Evolutionary conservation across 306 rosid genomes (phyloP).

Genomic region (Myrica gale): DNA sequence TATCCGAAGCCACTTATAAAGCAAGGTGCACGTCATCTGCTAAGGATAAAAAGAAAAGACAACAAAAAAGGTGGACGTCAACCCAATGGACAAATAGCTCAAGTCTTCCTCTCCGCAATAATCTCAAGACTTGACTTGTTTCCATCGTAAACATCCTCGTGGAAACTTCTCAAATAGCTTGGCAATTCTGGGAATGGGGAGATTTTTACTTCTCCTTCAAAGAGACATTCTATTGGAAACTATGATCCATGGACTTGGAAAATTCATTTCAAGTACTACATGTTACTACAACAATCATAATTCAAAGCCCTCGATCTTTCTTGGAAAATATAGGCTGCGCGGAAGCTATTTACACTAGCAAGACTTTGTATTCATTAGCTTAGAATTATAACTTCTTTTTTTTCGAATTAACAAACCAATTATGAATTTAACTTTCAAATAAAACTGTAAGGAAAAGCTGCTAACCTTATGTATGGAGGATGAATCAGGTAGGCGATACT

Average conservation of each 20-base stretch:
- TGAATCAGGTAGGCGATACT: constrained; percentile 84
- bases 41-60: no score
- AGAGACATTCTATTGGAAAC: not conserved
- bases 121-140: not conserved
- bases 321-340: not conserved
- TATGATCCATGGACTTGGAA: not conserved
- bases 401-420: no score
- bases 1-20: not conserved
- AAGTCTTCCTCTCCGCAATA: not conserved
- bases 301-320: not conserved
- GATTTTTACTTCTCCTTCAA: not conserved
- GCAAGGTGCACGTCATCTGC: no score
- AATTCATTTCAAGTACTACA: not conserved
- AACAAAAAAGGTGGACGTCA: not conserved
- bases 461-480: constrained; percentile 59
- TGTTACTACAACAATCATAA: not conserved
- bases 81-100: not conserved
- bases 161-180: constrained; percentile 1
- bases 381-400: not conserved
- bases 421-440: not conserved
- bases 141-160: not conserved
- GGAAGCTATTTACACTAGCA: not conserved
- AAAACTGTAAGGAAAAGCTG: not conserved
- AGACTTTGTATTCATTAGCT: not conserved
- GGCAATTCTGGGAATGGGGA: not conserved